Percentiles rank a stretch among this genome's conserved stretches.
Conservation (phyloP, 768 basidiomycete genomes). For the Tulasnella sp. region DNA sequence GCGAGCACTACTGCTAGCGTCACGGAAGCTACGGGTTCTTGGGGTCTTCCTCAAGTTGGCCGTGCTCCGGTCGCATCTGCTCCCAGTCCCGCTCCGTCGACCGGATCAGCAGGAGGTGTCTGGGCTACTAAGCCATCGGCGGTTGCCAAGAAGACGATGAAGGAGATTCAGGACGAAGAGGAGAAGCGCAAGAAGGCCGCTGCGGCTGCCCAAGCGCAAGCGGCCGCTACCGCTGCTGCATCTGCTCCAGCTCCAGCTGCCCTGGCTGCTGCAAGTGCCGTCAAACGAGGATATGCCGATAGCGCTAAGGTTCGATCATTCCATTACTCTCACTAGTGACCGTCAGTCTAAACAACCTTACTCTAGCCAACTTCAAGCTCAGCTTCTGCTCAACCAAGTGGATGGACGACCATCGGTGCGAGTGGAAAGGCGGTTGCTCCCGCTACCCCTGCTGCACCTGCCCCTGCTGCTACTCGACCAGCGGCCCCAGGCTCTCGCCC, state of each 20-base stretch:
- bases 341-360: neutral
- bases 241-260: neutral
- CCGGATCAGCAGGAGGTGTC: conserved; percentile 34
- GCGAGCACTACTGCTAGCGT: conserved; percentile 17
- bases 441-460: conserved; percentile 23
- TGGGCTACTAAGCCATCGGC: conserved; percentile 50
- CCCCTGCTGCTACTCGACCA: conserved; percentile 28
- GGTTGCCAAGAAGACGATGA: conserved; percentile 79
- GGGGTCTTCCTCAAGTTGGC: conserved; percentile 77
- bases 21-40: conserved; percentile 37
- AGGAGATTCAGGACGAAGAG: conserved; percentile 98
- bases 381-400: conserved; percentile 22
- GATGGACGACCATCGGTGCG: conserved; percentile 82
- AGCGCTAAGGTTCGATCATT: conserved; percentile 33
- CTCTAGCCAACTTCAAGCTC: conserved; percentile 16
- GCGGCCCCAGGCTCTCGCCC: conserved; percentile 29
- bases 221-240: neutral
- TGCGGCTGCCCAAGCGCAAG: conserved; percentile 19
- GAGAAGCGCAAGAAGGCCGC: conserved; percentile 63
- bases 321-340: conserved; percentile 16
- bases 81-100: conserved; percentile 21
- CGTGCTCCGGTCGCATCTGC: conserved; percentile 30
- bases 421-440: conserved; percentile 43
- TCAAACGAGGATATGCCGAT: conserved; percentile 69
- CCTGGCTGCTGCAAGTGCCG: conserved; percentile 25